Evolutionary conservation across 2,329 filamentous ascomycete genomes (phyloP).

Genomic region (Ceratocystis eucalypticola): DNA sequence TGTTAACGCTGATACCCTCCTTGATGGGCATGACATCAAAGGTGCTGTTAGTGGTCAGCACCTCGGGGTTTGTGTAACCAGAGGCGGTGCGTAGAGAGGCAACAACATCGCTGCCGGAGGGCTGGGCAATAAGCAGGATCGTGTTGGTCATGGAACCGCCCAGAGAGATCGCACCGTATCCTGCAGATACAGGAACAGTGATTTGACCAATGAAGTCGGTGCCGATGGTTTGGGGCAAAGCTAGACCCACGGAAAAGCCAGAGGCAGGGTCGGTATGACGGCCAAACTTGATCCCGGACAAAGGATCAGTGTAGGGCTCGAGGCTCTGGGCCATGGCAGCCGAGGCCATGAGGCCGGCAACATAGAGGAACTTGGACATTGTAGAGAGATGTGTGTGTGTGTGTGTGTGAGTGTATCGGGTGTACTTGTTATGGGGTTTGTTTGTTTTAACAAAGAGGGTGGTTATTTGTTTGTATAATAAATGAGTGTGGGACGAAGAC

Average conservation of each 20-base stretch:
- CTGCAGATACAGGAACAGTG: conserved; percentile 30
- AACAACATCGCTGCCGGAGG: conserved; percentile 32
- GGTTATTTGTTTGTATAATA: background rate
- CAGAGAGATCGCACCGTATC: conserved; percentile 37
- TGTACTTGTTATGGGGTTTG: background rate
- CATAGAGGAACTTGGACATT: conserved; percentile 14
- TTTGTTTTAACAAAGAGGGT: background rate
- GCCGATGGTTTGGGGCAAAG: conserved; percentile 34
- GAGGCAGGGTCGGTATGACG: conserved; percentile 24
- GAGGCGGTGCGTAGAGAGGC: conserved; percentile 25
- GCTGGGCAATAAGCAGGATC: conserved; percentile 38
- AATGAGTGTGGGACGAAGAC: background rate
- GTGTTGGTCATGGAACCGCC: conserved; percentile 35
- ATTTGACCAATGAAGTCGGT: conserved; percentile 44
- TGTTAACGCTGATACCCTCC: conserved; percentile 39
- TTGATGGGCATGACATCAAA: conserved; percentile 32
- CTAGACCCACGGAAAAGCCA: conserved; percentile 37
- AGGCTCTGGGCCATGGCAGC: conserved; percentile 9
- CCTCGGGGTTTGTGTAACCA: conserved; percentile 34
- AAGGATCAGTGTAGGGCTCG: conserved; percentile 30
- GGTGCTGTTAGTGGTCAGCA: conserved; percentile 31
- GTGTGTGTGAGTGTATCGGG: background rate
- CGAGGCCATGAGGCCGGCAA: conserved; percentile 12
- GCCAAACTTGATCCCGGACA: conserved; percentile 35
- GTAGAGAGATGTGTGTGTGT: background rate